Evolutionary conservation across 306 rosid genomes (phyloP).

Genomic region (Inga laurina): DNA sequence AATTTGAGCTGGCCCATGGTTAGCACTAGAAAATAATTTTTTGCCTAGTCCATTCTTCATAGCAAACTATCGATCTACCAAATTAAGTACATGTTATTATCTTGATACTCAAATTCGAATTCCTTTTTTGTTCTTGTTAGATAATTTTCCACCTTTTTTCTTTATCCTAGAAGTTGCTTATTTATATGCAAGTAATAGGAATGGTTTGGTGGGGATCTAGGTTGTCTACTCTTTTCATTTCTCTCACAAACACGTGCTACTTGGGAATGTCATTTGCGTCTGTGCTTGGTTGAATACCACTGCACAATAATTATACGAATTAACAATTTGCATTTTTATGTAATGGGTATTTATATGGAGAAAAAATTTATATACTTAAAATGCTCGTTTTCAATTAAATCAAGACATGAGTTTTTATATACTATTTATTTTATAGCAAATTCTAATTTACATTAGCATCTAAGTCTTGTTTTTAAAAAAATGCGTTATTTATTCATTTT

Average conservation of each 20-base stretch:
- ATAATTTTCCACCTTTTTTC: too few species aligned
- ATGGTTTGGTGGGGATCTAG: background rate
- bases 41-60: constrained; percentile 3
- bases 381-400: too few species aligned
- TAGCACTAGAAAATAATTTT: constrained; percentile 28
- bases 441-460: too few species aligned
- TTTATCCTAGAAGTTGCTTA: background rate
- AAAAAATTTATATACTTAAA: background rate
- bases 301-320: background rate
- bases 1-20: constrained; percentile 23
- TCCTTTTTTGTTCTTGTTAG: background rate
- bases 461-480: too few species aligned
- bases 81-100: background rate
- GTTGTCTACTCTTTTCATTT: background rate
- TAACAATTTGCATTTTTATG: too few species aligned
- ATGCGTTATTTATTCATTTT: too few species aligned
- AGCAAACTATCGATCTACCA: background rate
- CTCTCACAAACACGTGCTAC: too few species aligned
- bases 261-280: background rate
- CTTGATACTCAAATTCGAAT: background rate
- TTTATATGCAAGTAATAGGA: background rate
- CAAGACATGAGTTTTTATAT: too few species aligned
- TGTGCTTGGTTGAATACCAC: too few species aligned
- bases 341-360: background rate
- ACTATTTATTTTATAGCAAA: too few species aligned